Conservation (phyloP, 73 alveolate genomes). For the Tetrahymena borealis region DNA sequence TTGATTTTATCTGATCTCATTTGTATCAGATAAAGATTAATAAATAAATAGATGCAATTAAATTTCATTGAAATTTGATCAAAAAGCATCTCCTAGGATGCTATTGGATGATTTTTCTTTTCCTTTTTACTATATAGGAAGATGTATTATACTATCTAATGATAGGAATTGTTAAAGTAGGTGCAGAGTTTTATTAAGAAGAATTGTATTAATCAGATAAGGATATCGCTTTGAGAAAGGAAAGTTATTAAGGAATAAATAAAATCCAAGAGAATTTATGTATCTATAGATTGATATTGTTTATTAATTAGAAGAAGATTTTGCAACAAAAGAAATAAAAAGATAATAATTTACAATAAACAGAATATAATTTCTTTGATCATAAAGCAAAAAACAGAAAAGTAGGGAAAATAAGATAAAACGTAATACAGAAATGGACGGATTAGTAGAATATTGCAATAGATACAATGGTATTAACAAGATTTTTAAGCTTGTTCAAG, state of each 20-base stretch:
- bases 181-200: too few relatives aligned
- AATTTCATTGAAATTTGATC: background rate
- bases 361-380: background rate
- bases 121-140: background rate
- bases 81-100: background rate
- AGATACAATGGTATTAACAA: background rate
- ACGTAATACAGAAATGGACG: background rate
- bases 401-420: background rate
- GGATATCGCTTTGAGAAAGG: background rate
- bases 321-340: background rate
- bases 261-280: background rate
- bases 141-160: too few relatives aligned
- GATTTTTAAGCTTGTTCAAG: background rate
- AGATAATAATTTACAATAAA: background rate
- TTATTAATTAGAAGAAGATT: background rate
- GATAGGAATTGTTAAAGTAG: too few relatives aligned
- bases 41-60: background rate
- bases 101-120: background rate
- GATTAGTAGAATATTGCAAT: background rate
- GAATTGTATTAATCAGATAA: background rate
- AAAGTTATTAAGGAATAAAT: background rate
- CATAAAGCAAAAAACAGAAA: background rate
- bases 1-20: background rate
- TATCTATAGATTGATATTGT: background rate
- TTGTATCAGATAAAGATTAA: background rate